Evolutionary conservation across 805 yeast species (phyloP).

Genomic region (Metschnikowia hibisci): DNA sequence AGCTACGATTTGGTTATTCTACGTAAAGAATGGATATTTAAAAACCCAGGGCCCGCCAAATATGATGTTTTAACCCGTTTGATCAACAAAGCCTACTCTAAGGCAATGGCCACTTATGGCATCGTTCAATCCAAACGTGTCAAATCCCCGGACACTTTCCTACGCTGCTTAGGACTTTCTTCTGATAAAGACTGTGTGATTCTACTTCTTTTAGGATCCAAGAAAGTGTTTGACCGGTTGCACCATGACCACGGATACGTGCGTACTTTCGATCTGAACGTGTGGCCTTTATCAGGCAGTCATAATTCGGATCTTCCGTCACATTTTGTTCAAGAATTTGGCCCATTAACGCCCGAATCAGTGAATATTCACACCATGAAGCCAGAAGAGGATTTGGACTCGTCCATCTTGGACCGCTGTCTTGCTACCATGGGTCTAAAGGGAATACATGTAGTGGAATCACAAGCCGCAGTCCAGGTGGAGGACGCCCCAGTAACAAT

Average conservation of each 20-base stretch:
- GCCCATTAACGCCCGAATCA: slow-evolving; percentile 16
- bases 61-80: slow-evolving; percentile 21
- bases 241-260: slow-evolving; percentile 17
- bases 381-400: slow-evolving; percentile 17
- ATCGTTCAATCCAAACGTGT: slow-evolving; percentile 43
- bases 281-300: slow-evolving; percentile 20
- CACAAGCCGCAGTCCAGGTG: too few species aligned
- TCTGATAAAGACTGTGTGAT: slow-evolving; percentile 16
- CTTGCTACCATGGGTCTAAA: slow-evolving; percentile 27
- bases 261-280: slow-evolving; percentile 23
- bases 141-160: slow-evolving; percentile 19
- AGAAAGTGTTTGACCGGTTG: slow-evolving; percentile 22
- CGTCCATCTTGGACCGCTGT: slow-evolving; percentile 19
- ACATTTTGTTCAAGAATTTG: slow-evolving; percentile 19
- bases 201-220: slow-evolving; percentile 27
- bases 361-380: slow-evolving; percentile 18
- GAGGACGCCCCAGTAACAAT: too few species aligned
- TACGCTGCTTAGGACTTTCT: slow-evolving; percentile 26
- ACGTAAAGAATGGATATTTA: slow-evolving; percentile 22
- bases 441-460: neutral
- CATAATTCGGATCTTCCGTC: slow-evolving; percentile 26
- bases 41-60: slow-evolving; percentile 4
- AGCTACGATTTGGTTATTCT: slow-evolving; percentile 22
- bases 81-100: slow-evolving; percentile 51
- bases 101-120: slow-evolving; percentile 41